Percentiles rank a stretch among this genome's conserved stretches.
These are phyloP conservation scores for Phaeomoniella chlamydospora DNA, from an alignment of 2,329 filamentous ascomycete genomes.

Conservation along the genomic window DNA sequence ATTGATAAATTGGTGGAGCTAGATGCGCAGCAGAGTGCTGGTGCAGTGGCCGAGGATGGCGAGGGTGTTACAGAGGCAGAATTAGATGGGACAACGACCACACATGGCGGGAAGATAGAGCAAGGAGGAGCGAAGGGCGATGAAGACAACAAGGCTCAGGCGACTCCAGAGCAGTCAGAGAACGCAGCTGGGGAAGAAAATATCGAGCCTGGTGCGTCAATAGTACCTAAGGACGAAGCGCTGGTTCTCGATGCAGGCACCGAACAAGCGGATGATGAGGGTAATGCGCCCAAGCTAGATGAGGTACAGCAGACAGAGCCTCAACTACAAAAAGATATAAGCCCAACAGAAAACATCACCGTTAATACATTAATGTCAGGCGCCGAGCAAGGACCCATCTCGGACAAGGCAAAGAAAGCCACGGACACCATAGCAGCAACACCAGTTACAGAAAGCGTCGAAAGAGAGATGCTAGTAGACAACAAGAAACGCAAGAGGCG, in stretches of 20 bases:
- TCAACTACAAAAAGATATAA: background rate
- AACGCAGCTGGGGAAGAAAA: constrained; percentile 14
- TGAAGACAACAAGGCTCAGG: no score
- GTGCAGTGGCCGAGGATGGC: constrained; percentile 19
- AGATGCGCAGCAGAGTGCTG: constrained; percentile 20
- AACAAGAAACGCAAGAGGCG: constrained; percentile 52
- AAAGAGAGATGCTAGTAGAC: constrained; percentile 31
- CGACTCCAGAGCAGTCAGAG: constrained; percentile 10
- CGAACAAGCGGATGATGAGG: constrained; percentile 6
- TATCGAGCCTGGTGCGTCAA: constrained; percentile 5
- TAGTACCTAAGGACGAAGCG: background rate
- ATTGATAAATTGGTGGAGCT: constrained; percentile 46
- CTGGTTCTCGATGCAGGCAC: background rate
- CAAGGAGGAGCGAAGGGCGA: background rate
- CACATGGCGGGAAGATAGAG: no score
- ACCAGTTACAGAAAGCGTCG: constrained; percentile 14
- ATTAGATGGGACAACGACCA: no score
- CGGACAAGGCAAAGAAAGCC: constrained; percentile 3
- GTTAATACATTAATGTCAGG: constrained; percentile 3
- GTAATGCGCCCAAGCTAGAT: constrained; percentile 1
- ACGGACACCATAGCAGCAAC: constrained; percentile 5
- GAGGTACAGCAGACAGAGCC: no score
- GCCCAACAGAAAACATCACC: background rate
- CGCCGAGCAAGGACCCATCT: constrained; percentile 3
- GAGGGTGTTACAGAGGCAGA: constrained; percentile 5